Percentiles rank a stretch among this genome's conserved stretches.
phyloP scores from a whole-genome alignment of 345 rosid species.

The Corchorus olitorius region DNA sequence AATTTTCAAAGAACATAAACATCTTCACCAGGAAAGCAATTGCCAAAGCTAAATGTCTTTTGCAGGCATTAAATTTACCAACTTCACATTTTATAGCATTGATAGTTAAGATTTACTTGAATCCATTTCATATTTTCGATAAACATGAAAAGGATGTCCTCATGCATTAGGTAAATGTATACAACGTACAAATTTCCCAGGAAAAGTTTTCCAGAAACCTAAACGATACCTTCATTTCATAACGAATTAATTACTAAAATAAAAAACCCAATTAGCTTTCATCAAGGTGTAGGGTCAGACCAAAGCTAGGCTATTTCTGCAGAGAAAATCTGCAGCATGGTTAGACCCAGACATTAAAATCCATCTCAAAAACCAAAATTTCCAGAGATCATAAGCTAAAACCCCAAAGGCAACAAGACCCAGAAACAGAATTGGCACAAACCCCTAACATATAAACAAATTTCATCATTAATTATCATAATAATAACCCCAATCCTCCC shows the following conservation, averaged over 20 bases:
- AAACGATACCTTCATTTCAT: neutral
- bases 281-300: neutral
- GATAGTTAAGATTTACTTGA: neutral
- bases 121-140: neutral
- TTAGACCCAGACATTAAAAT: conserved; percentile 3
- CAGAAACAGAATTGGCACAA: conserved; percentile 7
- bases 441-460: conserved; percentile 1
- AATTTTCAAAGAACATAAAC: neutral
- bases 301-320: neutral
- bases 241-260: neutral
- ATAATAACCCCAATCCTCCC: neutral
- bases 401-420: conserved; percentile 2
- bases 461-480: conserved; percentile 6
- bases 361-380: conserved; percentile 12
- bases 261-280: neutral
- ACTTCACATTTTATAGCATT: neutral
- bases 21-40: neutral
- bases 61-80: neutral
- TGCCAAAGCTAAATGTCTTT: neutral
- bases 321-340: neutral
- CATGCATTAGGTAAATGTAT: neutral
- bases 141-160: neutral
- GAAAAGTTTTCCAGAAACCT: neutral
- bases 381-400: conserved; percentile 3
- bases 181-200: neutral